A percentile compares a stretch with the other conserved stretches of the same genome.
Conservation (phyloP, 208 protist genomes). For the Leishmania martiniquensis region DNA sequence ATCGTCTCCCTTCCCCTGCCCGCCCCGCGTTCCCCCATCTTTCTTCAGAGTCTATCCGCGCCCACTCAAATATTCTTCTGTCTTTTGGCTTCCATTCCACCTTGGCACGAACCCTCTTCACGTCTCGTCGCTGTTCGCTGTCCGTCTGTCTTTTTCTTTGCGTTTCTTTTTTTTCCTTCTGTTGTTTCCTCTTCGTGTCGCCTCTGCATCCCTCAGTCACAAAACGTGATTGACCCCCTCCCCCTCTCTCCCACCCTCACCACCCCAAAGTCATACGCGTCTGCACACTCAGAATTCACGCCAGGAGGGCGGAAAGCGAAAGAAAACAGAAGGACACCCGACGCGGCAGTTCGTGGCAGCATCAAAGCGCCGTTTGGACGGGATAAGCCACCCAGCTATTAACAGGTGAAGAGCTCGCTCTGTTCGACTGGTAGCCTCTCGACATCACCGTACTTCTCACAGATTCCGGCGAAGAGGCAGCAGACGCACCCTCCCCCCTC, state of each 20-base stretch:
- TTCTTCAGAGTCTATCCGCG: neutral
- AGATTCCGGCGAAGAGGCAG: neutral
- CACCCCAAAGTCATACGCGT: neutral
- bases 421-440: neutral
- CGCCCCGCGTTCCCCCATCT: neutral
- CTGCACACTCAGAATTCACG: constrained; percentile 9
- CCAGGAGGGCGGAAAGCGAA: too few relatives aligned
- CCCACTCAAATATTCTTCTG: too few relatives aligned
- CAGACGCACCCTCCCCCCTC: neutral
- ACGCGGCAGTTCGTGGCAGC: neutral
- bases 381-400: neutral
- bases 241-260: neutral
- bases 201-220: neutral
- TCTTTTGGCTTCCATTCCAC: neutral
- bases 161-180: neutral
- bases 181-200: neutral
- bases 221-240: constrained; percentile 1
- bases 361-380: neutral
- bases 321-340: neutral
- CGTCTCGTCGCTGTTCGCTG: too few relatives aligned
- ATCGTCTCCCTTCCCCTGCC: neutral
- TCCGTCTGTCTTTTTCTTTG: too few relatives aligned
- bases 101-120: neutral
- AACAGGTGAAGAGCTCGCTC: neutral
- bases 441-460: neutral